These are phyloP conservation scores for Penicillium roqueforti DNA, from an alignment of 495 filamentous ascomycete species.

Conservation along the genomic window DNA sequence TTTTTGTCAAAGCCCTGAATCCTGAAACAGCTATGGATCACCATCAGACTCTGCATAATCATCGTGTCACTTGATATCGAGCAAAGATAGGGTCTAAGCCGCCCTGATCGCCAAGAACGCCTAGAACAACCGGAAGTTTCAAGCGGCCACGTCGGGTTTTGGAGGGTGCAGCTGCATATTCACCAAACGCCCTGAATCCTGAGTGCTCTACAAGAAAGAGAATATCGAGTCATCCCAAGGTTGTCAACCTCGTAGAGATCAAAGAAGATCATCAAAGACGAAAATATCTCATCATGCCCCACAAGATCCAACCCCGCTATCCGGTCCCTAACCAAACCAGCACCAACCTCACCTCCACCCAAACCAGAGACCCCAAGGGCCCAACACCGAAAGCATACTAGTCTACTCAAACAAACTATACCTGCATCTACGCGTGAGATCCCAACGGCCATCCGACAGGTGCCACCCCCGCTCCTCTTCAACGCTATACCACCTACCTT, in stretches of 20 bases:
- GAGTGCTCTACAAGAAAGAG: not conserved
- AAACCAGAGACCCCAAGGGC: not conserved
- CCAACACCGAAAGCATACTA: not conserved
- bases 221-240: not conserved
- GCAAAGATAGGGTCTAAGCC: not conserved
- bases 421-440: not conserved
- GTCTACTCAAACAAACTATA: not conserved
- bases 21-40: not conserved
- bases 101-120: not conserved
- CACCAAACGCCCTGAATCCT: not conserved
- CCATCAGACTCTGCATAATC: not conserved
- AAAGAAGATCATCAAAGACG: not conserved
- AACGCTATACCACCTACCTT: not conserved
- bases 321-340: conserved; percentile 3
- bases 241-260: not conserved
- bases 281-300: conserved; percentile 10
- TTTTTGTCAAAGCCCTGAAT: not conserved
- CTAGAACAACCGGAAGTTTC: not conserved
- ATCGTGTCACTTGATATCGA: conserved; percentile 3
- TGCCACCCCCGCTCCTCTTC: not conserved
- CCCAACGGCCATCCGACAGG: not conserved
- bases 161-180: not conserved
- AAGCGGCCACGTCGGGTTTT: not conserved
- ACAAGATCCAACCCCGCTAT: conserved; percentile 11
- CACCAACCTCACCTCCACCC: conserved; percentile 5